phyloP scores from a whole-genome alignment of 495 filamentous ascomycete genomes.

The Neurospora sp. region DNA sequence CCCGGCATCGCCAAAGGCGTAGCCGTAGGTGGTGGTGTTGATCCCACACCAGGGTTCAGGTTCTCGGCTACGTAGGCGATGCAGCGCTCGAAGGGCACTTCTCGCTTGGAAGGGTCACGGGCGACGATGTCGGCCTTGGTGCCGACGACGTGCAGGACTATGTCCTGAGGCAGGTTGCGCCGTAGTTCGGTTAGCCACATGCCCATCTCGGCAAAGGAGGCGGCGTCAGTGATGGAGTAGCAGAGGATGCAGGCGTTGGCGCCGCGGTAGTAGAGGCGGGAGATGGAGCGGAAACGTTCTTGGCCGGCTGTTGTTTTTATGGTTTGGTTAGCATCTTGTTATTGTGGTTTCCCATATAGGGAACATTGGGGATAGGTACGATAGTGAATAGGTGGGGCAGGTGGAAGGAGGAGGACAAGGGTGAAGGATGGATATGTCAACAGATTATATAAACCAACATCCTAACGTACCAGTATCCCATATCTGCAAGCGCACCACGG shows the following conservation, averaged over 20 bases:
- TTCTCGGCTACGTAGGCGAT: conserved; percentile 93
- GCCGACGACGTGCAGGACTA: conserved; percentile 93
- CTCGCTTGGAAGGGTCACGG: conserved; percentile 59
- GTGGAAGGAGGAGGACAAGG: background rate
- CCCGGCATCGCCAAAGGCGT: conserved; percentile 17
- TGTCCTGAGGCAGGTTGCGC: conserved; percentile 55
- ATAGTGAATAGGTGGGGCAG: background rate
- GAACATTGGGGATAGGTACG: background rate
- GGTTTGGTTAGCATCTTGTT: background rate
- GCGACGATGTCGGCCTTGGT: conserved; percentile 91
- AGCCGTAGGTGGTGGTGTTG: conserved; percentile 55
- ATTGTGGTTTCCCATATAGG: background rate
- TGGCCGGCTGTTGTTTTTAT: conserved; percentile 56
- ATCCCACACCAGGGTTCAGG: conserved; percentile 54
- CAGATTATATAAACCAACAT: background rate
- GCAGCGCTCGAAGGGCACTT: conserved; percentile 87
- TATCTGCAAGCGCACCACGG: conserved; percentile 74
- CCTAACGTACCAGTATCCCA: conserved; percentile 61
- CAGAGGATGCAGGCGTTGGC: conserved; percentile 91
- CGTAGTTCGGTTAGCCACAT: conserved; percentile 78
- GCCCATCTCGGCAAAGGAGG: conserved; percentile 88
- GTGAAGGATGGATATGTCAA: background rate
- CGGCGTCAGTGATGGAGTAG: conserved; percentile 84
- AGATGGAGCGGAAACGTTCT: conserved; percentile 89
- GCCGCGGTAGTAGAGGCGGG: conserved; percentile 87